Conservation (phyloP, 345 rosid genomes). For the Linum lewisii region DNA sequence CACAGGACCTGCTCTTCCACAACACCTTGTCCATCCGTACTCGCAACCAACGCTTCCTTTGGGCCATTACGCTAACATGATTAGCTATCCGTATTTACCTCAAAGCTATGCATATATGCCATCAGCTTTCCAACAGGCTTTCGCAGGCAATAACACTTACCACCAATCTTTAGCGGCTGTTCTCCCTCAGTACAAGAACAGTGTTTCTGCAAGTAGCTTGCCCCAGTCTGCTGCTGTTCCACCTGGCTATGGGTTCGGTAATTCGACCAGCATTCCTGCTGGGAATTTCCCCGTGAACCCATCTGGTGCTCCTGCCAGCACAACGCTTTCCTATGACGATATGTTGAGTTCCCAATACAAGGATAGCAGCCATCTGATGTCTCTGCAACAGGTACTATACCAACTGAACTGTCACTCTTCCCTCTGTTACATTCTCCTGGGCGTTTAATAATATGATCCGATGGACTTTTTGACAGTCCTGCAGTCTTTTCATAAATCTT, state of each 20-base stretch:
- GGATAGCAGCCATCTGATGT: constrained; percentile 59
- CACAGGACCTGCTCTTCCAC: constrained; percentile 71
- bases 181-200: constrained; percentile 86
- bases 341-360: constrained; percentile 75
- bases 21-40: constrained; percentile 89
- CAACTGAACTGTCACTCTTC: not conserved
- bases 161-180: constrained; percentile 80
- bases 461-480: no score
- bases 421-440: no score
- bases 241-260: constrained; percentile 84
- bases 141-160: constrained; percentile 67
- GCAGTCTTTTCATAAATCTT: not conserved
- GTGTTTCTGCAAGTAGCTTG: constrained; percentile 61
- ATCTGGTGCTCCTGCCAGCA: constrained; percentile 49
- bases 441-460: no score
- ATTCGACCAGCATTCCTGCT: constrained; percentile 53
- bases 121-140: constrained; percentile 79
- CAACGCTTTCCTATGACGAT: constrained; percentile 65
- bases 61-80: constrained; percentile 83
- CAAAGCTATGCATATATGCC: constrained; percentile 93
- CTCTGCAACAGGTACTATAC: constrained; percentile 61
- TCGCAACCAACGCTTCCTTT: constrained; percentile 80
- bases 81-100: constrained; percentile 75
- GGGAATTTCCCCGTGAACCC: constrained; percentile 69
- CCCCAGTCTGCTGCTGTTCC: constrained; percentile 82